A percentile compares a stretch with the other conserved stretches of the same genome.
These are phyloP conservation scores for Secale cereale DNA, from an alignment of 176 grass and related monocot genomes.

Conservation along the genomic window DNA sequence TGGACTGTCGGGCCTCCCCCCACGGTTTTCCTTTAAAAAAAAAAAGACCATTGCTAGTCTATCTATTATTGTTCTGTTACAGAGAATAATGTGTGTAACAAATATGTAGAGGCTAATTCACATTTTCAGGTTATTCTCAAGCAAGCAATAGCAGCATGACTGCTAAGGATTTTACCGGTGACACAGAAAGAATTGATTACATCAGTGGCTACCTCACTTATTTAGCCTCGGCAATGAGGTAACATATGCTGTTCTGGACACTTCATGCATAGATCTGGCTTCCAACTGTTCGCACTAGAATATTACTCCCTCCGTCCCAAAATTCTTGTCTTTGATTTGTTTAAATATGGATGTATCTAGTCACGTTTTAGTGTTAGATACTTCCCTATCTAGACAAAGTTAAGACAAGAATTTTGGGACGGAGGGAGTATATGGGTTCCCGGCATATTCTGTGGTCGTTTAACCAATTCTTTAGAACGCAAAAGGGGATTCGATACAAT, in stretches of 20 bases:
- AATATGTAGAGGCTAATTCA: neutral
- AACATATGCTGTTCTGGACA: neutral
- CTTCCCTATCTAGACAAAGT: too few species aligned
- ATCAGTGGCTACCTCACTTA: constrained; percentile 48
- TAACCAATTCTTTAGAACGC: neutral
- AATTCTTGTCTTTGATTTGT: too few species aligned
- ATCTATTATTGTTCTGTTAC: neutral
- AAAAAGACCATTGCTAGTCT: neutral
- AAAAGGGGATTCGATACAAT: neutral
- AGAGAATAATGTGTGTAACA: neutral
- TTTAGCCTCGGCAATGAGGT: constrained; percentile 57
- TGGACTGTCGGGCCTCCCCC: neutral
- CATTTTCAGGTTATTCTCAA: constrained; percentile 49
- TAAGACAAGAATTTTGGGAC: too few species aligned
- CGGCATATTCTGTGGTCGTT: neutral
- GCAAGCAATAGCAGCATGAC: constrained; percentile 37
- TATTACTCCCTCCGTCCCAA: too few species aligned
- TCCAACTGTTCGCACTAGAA: neutral
- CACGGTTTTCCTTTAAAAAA: neutral
- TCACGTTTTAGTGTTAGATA: too few species aligned
- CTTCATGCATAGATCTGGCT: neutral
- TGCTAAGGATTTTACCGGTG: constrained; percentile 36
- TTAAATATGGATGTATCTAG: too few species aligned
- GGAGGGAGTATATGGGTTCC: too few species aligned
- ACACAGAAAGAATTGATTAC: constrained; percentile 39